Evolutionary conservation across 495 filamentous ascomycete genomes (phyloP).

Genomic region (Astrocystis sublimbata): DNA sequence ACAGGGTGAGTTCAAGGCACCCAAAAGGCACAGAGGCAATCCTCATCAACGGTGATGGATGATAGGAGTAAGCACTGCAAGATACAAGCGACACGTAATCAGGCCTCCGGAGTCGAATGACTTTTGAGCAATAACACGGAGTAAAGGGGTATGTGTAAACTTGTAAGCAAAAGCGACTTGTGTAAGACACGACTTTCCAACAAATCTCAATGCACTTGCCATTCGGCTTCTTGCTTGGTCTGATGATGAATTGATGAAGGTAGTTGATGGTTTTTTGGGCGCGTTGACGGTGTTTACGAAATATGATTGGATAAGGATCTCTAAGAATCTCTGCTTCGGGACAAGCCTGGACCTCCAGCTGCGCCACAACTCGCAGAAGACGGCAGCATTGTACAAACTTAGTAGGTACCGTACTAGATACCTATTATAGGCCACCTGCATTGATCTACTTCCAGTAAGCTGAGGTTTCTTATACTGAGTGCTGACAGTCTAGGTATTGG

Average conservation of each 20-base stretch:
- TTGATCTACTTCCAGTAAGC: no score
- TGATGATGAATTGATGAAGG: neutral
- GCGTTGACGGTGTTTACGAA: neutral
- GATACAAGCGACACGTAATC: neutral
- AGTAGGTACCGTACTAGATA: neutral
- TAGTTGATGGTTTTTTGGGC: neutral
- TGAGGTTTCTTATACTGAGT: no score
- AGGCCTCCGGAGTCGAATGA: no score
- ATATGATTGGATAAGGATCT: slow-evolving; percentile 9
- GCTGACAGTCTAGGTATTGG: no score
- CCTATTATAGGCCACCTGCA: neutral
- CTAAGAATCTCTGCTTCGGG: neutral
- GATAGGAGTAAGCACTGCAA: neutral
- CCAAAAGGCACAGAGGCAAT: neutral
- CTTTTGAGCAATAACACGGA: neutral
- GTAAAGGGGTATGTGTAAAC: neutral
- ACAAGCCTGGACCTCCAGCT: neutral
- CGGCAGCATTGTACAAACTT: neutral
- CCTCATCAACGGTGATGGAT: neutral
- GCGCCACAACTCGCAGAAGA: neutral
- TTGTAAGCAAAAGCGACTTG: neutral
- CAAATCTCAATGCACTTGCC: neutral
- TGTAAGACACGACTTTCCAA: neutral
- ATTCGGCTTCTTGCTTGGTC: neutral
- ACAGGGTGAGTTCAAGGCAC: neutral